Base-by-base conservation (phyloP, 305 asterid species). In the Lippia alba region DNA sequence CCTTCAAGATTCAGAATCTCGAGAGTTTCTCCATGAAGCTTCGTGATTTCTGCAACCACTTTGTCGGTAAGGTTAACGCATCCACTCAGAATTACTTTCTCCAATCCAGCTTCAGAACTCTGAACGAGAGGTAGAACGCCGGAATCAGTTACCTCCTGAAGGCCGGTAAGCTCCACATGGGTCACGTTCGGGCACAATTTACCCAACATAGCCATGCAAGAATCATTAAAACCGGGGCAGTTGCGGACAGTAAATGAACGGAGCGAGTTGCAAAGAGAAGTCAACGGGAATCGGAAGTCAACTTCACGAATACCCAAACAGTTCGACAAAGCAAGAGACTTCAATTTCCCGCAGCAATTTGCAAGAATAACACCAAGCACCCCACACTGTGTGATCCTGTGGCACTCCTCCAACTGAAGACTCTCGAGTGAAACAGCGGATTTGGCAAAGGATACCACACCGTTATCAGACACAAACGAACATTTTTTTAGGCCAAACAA, bases 191-290 rank as follows among this genome's bases (percentile, higher is more conserved):
- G 89, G 86, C 96, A 94, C 39, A 91, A 55, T 17, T 69, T 72
- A 20, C 86, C 88, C 72, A 90, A 70, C 73, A 85, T 59, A 72
- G 74, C 79, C 77, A 94, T 79, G 66, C 86, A 80, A 59, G 73
- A 72, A 75, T 91, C 66, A 14, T 91, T 93, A 8, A 91, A 73
- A 54, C 97, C 96, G 0, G 96, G 92, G 73, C 97, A 94, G 84
- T 88, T 83, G 33, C 69, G 75, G 61, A 94, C 68, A 39, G 90
- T 71, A 84, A 94, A 66, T 49, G 96, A 83, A 40, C 81, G 79
- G 39, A 94, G 84, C 17, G 99, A 83, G 24, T 15, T 18, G 79
- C 96, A 86, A 44, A 49, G 56, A n/a, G 86, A 61, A 19, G 81
- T 40, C 49, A 69, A 72, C 0, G 87, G 89, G 30, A 75, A 67